A percentile compares a stretch with the other conserved stretches of the same genome.
phyloP scores from a whole-genome alignment of 331 rosid species.

The Stylosanthes scabra region DNA sequence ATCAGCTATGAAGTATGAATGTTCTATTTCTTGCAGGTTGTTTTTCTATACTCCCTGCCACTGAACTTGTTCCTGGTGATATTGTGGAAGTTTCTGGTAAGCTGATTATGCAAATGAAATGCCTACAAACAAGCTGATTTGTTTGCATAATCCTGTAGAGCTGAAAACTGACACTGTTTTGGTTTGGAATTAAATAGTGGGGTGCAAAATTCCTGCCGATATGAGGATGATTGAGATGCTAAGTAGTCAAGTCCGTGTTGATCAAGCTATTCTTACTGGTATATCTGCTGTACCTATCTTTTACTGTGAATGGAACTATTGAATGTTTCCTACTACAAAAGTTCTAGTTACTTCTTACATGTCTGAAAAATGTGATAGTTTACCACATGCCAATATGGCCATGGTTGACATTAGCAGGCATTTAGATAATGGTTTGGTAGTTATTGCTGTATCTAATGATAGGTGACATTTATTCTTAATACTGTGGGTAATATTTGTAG shows the following conservation, averaged over 20 bases:
- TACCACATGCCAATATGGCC: neutral
- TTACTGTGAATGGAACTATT: constrained; percentile 23
- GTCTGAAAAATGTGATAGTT: constrained; percentile 1
- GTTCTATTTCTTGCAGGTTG: constrained; percentile 72
- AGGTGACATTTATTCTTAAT: constrained; percentile 10
- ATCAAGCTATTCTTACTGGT: constrained; percentile 99
- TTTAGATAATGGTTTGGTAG: constrained; percentile 23
- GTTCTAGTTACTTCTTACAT: neutral
- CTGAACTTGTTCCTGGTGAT: constrained; percentile 97
- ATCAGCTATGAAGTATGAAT: constrained; percentile 27
- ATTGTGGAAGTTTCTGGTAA: constrained; percentile 94
- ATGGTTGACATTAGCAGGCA: constrained; percentile 13
- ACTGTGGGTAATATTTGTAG: neutral
- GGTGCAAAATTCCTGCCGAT: constrained; percentile 99
- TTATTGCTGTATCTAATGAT: neutral
- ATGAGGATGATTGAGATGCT: constrained; percentile 97
- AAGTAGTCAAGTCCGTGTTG: constrained; percentile 92
- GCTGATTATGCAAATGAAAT: constrained; percentile 41
- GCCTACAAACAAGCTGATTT: constrained; percentile 38
- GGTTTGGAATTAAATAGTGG: constrained; percentile 66
- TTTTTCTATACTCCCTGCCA: constrained; percentile 94
- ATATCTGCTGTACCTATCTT: constrained; percentile 30
- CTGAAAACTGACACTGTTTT: constrained; percentile 40
- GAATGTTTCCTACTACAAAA: constrained; percentile 25
- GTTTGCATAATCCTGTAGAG: constrained; percentile 27